Conservation (phyloP, 768 basidiomycete species). For the Scleroderma bovista region DNA sequence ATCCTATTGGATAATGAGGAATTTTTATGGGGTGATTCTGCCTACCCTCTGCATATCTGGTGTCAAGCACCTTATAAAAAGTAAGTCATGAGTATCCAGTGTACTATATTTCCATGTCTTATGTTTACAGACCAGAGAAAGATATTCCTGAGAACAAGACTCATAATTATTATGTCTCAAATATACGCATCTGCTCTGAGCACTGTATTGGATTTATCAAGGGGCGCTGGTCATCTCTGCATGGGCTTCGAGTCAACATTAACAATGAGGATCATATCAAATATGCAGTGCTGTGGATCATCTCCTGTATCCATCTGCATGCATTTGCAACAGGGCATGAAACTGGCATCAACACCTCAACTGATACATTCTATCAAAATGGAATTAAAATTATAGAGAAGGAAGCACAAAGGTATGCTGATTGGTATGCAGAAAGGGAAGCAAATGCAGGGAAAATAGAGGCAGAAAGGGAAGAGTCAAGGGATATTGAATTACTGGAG, state of each 20-base stretch:
- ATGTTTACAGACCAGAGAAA: slow-evolving; percentile 4
- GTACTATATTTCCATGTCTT: neutral
- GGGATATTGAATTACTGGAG: slow-evolving; percentile 2
- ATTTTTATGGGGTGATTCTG: slow-evolving; percentile 36
- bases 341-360: neutral
- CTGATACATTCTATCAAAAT: slow-evolving; percentile 3
- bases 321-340: slow-evolving; percentile 20
- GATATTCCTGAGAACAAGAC: slow-evolving; percentile 1
- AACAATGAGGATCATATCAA: slow-evolving; percentile 4
- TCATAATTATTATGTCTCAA: slow-evolving; percentile 33
- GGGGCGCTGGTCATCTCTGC: slow-evolving; percentile 20
- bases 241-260: slow-evolving; percentile 8
- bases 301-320: slow-evolving; percentile 13
- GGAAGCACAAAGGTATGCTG: neutral
- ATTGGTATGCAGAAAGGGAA: neutral
- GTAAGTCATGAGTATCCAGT: neutral
- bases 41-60: slow-evolving; percentile 32
- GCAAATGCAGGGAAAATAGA: neutral
- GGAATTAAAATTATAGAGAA: slow-evolving; percentile 2
- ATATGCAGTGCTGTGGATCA: slow-evolving; percentile 11
- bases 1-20: slow-evolving; percentile 10
- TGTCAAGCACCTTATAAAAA: slow-evolving; percentile 29
- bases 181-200: slow-evolving; percentile 26
- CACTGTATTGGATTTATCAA: slow-evolving; percentile 38
- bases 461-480: neutral